Conservation (phyloP, 768 basidiomycete genomes). For the Amanita pseudoporphyria region DNA sequence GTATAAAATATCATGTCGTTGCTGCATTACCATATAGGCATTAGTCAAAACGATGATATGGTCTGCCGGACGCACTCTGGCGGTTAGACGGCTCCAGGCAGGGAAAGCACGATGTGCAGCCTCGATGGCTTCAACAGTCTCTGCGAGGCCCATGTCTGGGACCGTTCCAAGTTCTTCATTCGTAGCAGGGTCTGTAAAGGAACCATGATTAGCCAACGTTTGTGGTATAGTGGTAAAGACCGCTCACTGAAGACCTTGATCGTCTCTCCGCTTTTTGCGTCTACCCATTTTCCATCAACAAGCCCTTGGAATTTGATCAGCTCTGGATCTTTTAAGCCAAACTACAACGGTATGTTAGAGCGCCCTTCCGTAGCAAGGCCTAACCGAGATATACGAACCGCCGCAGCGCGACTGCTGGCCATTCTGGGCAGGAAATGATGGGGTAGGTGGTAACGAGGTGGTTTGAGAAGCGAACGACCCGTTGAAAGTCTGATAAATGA, state of each 20-base stretch:
- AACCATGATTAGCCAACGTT: constrained; percentile 1
- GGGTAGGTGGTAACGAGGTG: not conserved
- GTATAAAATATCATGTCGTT: constrained; percentile 75
- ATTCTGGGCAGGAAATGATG: constrained; percentile 30
- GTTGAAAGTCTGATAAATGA: constrained; percentile 17
- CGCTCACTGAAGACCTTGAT: constrained; percentile 71
- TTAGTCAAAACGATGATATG: not conserved
- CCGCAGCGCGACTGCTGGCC: constrained; percentile 44
- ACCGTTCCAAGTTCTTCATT: constrained; percentile 73
- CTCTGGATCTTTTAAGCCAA: constrained; percentile 68
- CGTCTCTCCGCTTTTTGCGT: constrained; percentile 62
- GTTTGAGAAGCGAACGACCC: constrained; percentile 3
- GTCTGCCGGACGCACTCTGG: constrained; percentile 45
- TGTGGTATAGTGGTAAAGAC: not conserved
- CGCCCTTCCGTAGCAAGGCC: not conserved
- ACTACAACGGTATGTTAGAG: constrained; percentile 25
- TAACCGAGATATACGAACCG: constrained; percentile 17
- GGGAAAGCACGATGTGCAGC: constrained; percentile 76
- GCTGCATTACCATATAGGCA: constrained; percentile 25
- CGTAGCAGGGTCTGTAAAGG: constrained; percentile 78
- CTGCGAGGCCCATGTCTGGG: constrained; percentile 81
- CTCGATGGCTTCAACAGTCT: constrained; percentile 78
- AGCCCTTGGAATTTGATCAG: constrained; percentile 69
- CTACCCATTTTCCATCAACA: constrained; percentile 82
- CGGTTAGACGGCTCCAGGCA: constrained; percentile 80